Conservation (phyloP, 2,329 filamentous ascomycete genomes). For the Tolypocladium ovalisporum region DNA sequence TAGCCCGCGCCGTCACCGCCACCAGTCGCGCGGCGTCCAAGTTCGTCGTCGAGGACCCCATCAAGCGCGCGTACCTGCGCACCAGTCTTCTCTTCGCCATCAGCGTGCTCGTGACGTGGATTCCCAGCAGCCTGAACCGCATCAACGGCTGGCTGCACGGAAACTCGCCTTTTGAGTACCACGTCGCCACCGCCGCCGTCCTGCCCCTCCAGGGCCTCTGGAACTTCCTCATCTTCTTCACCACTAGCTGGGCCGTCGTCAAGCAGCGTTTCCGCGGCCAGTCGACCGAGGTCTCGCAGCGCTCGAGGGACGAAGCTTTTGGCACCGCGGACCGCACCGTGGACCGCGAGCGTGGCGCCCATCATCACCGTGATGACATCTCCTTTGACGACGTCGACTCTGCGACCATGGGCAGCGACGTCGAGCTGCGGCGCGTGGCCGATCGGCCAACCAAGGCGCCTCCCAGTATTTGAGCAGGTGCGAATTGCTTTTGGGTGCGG, state of each 20-base stretch:
- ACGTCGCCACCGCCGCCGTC: conserved; percentile 59
- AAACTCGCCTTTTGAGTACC: conserved; percentile 49
- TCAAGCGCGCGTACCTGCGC: conserved; percentile 50
- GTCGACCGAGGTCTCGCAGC: background rate
- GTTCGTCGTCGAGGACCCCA: conserved; percentile 34
- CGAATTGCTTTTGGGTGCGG: background rate
- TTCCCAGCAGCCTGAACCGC: conserved; percentile 60
- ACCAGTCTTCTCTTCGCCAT: conserved; percentile 52
- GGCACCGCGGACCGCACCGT: conserved; percentile 1
- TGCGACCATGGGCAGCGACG: conserved; percentile 17
- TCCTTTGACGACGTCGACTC: conserved; percentile 20
- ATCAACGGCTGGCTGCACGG: conserved; percentile 54
- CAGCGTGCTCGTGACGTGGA: conserved; percentile 51
- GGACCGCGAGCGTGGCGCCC: conserved; percentile 1
- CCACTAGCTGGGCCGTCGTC: conserved; percentile 40
- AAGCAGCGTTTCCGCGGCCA: conserved; percentile 6
- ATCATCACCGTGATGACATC: background rate
- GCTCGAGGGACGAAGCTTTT: background rate
- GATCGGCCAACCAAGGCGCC: conserved; percentile 14
- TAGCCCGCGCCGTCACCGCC: conserved; percentile 7
- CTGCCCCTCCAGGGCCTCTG: conserved; percentile 70
- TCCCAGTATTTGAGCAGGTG: conserved; percentile 7
- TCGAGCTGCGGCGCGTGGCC: conserved; percentile 19
- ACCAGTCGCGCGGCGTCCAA: conserved; percentile 21
- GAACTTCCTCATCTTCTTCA: conserved; percentile 69